Evolutionary conservation across 139 green algal species (phyloP), one percentile per base, ranked within the genome.

Genomic region (Chlorella sp.): DNA sequence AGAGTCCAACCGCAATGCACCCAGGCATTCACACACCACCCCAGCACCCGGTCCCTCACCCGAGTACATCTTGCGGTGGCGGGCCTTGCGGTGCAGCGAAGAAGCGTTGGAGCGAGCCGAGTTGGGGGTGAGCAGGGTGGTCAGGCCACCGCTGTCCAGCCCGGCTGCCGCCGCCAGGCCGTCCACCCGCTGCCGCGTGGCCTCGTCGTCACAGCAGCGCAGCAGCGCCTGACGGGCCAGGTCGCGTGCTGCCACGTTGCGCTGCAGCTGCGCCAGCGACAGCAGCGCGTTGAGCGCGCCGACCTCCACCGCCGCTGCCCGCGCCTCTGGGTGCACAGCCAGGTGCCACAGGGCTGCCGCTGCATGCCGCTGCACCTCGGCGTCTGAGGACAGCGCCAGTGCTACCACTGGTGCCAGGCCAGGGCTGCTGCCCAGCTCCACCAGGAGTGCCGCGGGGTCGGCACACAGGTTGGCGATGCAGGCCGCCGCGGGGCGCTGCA

Each of bases 271-370:
- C 19, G 84, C 84, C 54, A 88, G 84, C 8, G 40, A 56, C 69
- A 88, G 77, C 84, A 88, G 84, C 48, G 67, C 68, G 24, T n/a
- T 26, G 36, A 88, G 51, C 0, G 62, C 79, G 62, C 79, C 54
- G 28, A 60, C 73, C 17, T 43, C 41, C 43, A 86, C 60, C 43
- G 56, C 43, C 4, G 13, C 19, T 26, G 26, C 19, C 24, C 82
- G 82, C 2, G 73, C 81, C 30, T 89, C 86, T 26, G 84, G 73
- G 19, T 87, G 83, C 44, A 87, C 81, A 1, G 86, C 81, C 56
- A 93, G 83, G 75, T 93, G 89, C 90, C 90, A 93, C 68, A 93
- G 90, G 28, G 90, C 90, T 0, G 69, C 38, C 32, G 90, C 88
- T 0, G 90, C 86, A 8, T 89, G 87, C 60, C 86, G 60, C 84